A percentile compares a stretch with the other conserved stretches of the same genome.
Evolutionary conservation across 257 asterid species (phyloP).

Genomic region (Misopates orontium): DNA sequence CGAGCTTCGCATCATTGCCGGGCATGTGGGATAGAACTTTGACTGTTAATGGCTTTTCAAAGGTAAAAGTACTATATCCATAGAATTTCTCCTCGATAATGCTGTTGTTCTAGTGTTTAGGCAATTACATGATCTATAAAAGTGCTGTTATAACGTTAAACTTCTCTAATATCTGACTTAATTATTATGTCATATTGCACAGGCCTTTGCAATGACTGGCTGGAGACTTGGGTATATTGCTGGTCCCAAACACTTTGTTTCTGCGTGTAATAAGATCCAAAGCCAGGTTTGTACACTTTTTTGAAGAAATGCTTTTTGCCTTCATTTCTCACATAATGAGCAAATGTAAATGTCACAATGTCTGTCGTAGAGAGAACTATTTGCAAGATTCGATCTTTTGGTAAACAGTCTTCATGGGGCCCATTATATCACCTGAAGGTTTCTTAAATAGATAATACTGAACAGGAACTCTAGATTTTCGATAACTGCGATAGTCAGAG

Average conservation of each 20-base stretch:
- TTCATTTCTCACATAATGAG: background rate
- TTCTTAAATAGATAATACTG: too few species aligned
- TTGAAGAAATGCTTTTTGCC: background rate
- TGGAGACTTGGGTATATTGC: conserved; percentile 98
- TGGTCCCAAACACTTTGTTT: conserved; percentile 89
- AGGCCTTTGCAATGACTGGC: conserved; percentile 99
- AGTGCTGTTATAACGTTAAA: background rate
- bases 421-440: too few species aligned
- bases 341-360: background rate
- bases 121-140: background rate
- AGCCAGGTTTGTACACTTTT: conserved; percentile 64
- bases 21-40: conserved; percentile 97
- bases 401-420: too few species aligned
- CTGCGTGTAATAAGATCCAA: conserved; percentile 93
- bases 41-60: conserved; percentile 94
- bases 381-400: too few species aligned
- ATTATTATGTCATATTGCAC: conserved; percentile 11
- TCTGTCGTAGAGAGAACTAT: background rate
- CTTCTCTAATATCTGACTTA: background rate
- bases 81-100: background rate
- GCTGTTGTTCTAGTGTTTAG: background rate
- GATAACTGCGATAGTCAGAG: too few species aligned
- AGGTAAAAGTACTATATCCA: conserved; percentile 47
- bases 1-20: conserved; percentile 94
- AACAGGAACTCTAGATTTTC: too few species aligned